Evolutionary conservation across 1,139 yeast species (phyloP).

Genomic region (Zhuliangozyma blackwelliae): DNA sequence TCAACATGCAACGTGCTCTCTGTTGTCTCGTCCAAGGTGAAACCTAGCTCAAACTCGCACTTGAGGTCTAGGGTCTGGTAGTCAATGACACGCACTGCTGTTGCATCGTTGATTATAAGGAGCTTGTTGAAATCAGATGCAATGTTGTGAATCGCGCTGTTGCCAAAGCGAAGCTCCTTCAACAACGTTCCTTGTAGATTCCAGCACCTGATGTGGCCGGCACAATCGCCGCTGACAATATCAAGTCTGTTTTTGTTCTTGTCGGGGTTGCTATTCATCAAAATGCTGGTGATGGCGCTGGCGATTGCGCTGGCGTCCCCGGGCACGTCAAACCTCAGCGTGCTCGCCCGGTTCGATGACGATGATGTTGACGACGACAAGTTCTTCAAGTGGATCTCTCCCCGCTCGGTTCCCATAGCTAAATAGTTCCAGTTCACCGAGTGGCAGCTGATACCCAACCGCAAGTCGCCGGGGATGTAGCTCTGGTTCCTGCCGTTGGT

Average conservation of each 20-base stretch:
- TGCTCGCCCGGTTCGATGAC: conserved; percentile 19
- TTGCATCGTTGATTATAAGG: conserved; percentile 21
- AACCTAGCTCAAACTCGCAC: conserved; percentile 7
- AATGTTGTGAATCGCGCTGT: conserved; percentile 20
- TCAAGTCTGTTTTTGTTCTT: conserved; percentile 23
- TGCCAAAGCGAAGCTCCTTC: conserved; percentile 12
- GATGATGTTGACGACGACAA: conserved; percentile 31
- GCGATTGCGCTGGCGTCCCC: conserved; percentile 3
- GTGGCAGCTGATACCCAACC: conserved; percentile 18
- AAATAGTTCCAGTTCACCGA: conserved; percentile 33
- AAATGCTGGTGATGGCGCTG: conserved; percentile 18
- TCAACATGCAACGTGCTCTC: conserved; percentile 39
- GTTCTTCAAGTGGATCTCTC: conserved; percentile 30
- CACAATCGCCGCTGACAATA: conserved; percentile 22
- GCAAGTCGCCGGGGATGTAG: conserved; percentile 32
- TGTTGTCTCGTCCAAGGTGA: conserved; percentile 3
- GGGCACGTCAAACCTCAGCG: conserved; percentile 13
- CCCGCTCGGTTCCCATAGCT: conserved; percentile 25
- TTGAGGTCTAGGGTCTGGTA: conserved; percentile 13
- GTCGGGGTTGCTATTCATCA: conserved; percentile 20
- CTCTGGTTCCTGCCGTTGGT: conserved; percentile 39
- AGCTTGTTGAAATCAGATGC: conserved; percentile 27
- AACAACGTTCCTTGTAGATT: conserved; percentile 21
- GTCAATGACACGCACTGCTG: conserved; percentile 19
- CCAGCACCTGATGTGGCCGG: conserved; percentile 27